Percentiles rank a stretch among this genome's conserved stretches.
Conservation (phyloP, 2,329 filamentous ascomycete genomes). For the Clarireedia sp. region DNA sequence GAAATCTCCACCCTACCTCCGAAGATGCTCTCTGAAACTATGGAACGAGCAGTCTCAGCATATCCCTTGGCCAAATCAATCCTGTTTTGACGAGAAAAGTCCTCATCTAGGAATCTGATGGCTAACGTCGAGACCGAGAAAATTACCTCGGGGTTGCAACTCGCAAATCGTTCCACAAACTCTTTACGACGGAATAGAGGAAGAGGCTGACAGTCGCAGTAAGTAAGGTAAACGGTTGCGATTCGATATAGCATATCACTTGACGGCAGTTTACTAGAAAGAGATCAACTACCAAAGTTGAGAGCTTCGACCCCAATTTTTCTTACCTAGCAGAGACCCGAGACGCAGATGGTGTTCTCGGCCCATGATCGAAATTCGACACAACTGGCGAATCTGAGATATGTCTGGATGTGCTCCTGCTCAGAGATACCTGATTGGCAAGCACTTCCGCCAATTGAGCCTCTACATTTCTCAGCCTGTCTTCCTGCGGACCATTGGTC, state of each 20-base stretch:
- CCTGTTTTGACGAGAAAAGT: slow-evolving; percentile 19
- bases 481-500: slow-evolving; percentile 18
- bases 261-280: slow-evolving; percentile 28
- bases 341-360: neutral
- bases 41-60: slow-evolving; percentile 28
- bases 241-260: slow-evolving; percentile 33
- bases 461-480: slow-evolving; percentile 23
- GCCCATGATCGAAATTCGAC: neutral
- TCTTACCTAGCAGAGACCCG: slow-evolving; percentile 13
- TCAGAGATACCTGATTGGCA: slow-evolving; percentile 16
- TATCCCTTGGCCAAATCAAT: slow-evolving; percentile 30
- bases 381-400: slow-evolving; percentile 1
- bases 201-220: slow-evolving; percentile 43
- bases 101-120: slow-evolving; percentile 34
- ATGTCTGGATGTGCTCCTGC: slow-evolving; percentile 10
- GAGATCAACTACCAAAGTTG: neutral
- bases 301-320: neutral
- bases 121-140: slow-evolving; percentile 34
- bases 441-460: slow-evolving; percentile 25
- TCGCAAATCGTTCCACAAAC: slow-evolving; percentile 34
- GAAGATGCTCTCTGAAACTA: slow-evolving; percentile 30
- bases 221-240: slow-evolving; percentile 37
- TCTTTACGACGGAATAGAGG: slow-evolving; percentile 36
- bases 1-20: slow-evolving; percentile 33
- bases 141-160: slow-evolving; percentile 32